A percentile compares a stretch with the other conserved stretches of the same genome.
These are phyloP conservation scores for Phytopythium litorale DNA, from an alignment of 352 stramenopile species.

Conservation along the genomic window DNA sequence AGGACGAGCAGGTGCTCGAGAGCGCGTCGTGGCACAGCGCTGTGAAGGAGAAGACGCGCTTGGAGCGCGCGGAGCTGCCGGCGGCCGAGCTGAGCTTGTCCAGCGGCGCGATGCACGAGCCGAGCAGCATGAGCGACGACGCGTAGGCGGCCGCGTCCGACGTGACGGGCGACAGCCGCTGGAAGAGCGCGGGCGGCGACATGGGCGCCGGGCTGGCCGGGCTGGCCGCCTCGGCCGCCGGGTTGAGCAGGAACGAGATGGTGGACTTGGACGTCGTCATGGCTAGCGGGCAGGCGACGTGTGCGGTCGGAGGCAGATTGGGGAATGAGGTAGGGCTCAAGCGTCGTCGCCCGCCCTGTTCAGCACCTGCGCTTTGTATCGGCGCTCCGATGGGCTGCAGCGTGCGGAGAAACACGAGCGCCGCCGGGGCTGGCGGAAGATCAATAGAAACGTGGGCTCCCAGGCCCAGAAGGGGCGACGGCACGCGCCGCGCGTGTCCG, in stretches of 20 bases:
- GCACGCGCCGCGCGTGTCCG: background rate
- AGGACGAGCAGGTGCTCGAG: constrained; percentile 8
- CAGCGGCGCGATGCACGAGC: constrained; percentile 26
- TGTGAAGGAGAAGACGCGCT: constrained; percentile 8
- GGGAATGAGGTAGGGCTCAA: background rate
- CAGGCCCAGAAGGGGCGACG: background rate
- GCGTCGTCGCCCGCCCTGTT: too few relatives aligned
- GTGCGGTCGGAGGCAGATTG: background rate
- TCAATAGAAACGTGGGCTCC: too few relatives aligned
- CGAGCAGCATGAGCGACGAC: constrained; percentile 33
- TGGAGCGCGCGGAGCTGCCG: background rate
- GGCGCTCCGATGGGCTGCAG: too few relatives aligned
- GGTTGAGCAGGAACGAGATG: constrained; percentile 46
- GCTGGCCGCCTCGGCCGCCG: constrained; percentile 11
- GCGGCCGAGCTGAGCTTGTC: constrained; percentile 15
- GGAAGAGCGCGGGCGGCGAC: constrained; percentile 26
- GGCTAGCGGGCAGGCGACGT: background rate
- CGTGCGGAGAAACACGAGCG: too few relatives aligned
- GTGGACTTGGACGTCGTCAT: constrained; percentile 38
- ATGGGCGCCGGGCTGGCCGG: constrained; percentile 12
- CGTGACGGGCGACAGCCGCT: constrained; percentile 19
- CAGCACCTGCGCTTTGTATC: too few relatives aligned
- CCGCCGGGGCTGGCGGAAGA: too few relatives aligned
- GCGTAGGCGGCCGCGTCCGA: constrained; percentile 17
- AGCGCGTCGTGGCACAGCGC: constrained; percentile 11